Percentiles rank a stretch among this genome's conserved stretches.
These are phyloP conservation scores for Teratosphaeria pseudoeucalypti DNA, from an alignment of 2,329 filamentous ascomycete genomes.

Conservation along the genomic window DNA sequence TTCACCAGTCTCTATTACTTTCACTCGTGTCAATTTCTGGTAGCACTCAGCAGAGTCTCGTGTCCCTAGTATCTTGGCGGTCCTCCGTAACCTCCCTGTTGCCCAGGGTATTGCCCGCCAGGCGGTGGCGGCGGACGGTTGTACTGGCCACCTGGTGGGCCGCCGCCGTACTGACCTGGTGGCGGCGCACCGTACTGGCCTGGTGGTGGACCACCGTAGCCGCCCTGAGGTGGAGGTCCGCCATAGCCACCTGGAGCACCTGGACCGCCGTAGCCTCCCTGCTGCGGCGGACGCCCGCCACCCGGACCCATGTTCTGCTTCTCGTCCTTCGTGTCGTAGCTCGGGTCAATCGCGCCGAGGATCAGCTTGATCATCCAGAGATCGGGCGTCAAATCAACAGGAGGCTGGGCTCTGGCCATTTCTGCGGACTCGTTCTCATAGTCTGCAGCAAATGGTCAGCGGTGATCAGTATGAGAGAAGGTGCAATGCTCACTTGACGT, in stretches of 20 bases:
- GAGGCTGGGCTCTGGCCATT: conserved; percentile 51
- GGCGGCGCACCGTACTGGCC: neutral
- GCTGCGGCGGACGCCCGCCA: conserved; percentile 19
- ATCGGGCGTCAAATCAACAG: conserved; percentile 53
- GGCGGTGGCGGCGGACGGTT: neutral
- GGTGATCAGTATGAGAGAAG: conserved; percentile 3
- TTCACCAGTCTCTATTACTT: too few species aligned
- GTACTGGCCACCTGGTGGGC: neutral
- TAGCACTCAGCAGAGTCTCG: neutral
- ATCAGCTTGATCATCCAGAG: conserved; percentile 59
- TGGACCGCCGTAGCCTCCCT: conserved; percentile 22
- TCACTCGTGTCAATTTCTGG: neutral
- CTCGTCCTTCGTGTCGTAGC: conserved; percentile 57
- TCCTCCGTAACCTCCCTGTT: conserved; percentile 1
- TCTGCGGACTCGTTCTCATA: conserved; percentile 59
- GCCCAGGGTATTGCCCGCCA: neutral
- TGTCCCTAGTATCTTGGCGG: conserved; percentile 1
- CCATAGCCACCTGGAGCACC: conserved; percentile 17
- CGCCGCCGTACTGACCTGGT: neutral
- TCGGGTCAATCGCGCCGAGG: conserved; percentile 55
- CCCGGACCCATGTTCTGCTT: conserved; percentile 29
- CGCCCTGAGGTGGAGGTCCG: conserved; percentile 12
- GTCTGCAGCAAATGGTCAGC: conserved; percentile 32
- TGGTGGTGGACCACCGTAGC: neutral
- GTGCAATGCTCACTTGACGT: conserved; percentile 49